A percentile compares a stretch with the other conserved stretches of the same genome.
Conservation (phyloP, 768 basidiomycete genomes). For the Termitomyces heimii region DNA sequence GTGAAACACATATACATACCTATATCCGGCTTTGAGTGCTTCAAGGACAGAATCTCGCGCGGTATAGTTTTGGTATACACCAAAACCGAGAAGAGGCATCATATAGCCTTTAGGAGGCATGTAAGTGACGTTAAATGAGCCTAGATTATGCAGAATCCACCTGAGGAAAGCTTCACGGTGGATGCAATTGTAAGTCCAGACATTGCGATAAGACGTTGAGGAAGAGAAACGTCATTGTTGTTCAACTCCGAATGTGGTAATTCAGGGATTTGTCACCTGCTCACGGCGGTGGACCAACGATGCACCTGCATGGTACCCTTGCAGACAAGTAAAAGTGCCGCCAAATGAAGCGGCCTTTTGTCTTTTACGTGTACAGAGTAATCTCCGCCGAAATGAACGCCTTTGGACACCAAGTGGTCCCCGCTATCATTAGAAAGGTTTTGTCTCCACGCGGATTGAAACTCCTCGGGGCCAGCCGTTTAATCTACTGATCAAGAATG, state of each 20-base stretch:
- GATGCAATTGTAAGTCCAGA: slow-evolving; percentile 17
- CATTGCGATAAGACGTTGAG: slow-evolving; percentile 3
- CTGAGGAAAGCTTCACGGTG: slow-evolving; percentile 17
- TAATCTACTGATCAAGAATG: not conserved
- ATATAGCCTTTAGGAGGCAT: slow-evolving; percentile 30
- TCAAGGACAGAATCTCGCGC: slow-evolving; percentile 49
- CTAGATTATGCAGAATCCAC: not conserved
- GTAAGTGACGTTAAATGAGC: not conserved
- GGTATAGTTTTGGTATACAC: slow-evolving; percentile 63
- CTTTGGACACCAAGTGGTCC: not conserved
- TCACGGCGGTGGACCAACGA: not conserved
- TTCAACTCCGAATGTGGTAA: too few relatives aligned
- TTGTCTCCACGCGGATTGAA: not conserved
- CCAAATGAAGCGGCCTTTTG: not conserved
- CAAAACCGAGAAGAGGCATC: slow-evolving; percentile 67
- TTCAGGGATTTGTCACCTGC: too few relatives aligned
- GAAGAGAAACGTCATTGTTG: not conserved
- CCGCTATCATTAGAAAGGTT: not conserved
- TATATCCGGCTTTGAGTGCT: slow-evolving; percentile 64
- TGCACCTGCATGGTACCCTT: not conserved
- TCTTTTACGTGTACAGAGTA: not conserved
- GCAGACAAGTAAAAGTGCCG: not conserved
- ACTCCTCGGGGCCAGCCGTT: not conserved
- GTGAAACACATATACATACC: slow-evolving; percentile 24
- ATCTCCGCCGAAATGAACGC: not conserved